Base-by-base conservation (phyloP, 176 grass and related monocot species). In the Ananas comosus region DNA sequence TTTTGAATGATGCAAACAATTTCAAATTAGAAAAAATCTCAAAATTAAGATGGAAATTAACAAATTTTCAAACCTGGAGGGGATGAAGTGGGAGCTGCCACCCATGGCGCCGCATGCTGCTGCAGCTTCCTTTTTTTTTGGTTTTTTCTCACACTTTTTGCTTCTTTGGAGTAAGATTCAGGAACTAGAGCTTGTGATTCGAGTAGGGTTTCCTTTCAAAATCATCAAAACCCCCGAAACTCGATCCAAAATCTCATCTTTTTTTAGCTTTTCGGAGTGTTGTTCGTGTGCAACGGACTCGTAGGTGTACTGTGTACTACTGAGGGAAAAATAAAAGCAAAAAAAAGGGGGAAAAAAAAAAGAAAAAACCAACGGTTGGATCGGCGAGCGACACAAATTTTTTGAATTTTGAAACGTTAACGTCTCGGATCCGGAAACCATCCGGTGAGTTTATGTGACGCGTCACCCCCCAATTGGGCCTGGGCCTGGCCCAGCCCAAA, bases 71-170 rank as follows among this genome's bases (percentile, higher is more conserved):
- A n/a, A 92, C 93, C 93, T 97, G 89, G 61, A 99, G 86, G 4
- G 83, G 89, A 79, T 99, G 94, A 57, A 93, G 89, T 12, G 94
- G 94, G 2, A 83, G 84, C 74, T 99, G 84, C 89, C 94, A 99
- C 12, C 94, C 89, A 65, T 99, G 94, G 24, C 91, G 68, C 19
- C 94, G 64, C 79, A 76, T 78, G 64, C 54, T 77, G 53, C 51
- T 77, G 64, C 64, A 42, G 64, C 25, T 49, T 42, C 0, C 33
- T 42, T 42, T 4, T 42, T 42, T 42, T 4, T 42, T 6, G 4
- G 22, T 23, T 42, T 42, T 8, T 1, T 42, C 33, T 42, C 33
- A 6, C 33, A 7, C 33, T 42, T 42, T 42, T 42, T 7, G 33
- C 33, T 42, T 42, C 1, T 42, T 42, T 7, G 33, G 33, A 42